Conservation (phyloP, 2,329 filamentous ascomycete genomes). For the Ramularia endophylla region DNA sequence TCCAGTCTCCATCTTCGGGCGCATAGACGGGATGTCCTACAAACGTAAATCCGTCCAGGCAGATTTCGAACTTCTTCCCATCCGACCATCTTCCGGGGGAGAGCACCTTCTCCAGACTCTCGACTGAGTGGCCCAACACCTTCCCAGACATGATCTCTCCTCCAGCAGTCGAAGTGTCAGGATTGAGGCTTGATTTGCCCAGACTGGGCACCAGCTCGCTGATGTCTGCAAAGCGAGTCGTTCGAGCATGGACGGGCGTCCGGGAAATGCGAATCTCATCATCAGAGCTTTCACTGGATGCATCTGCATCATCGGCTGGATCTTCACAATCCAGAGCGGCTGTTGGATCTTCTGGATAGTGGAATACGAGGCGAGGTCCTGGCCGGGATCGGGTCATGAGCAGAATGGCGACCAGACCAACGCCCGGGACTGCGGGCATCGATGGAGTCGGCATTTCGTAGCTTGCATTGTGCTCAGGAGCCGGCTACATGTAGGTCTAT, state of each 20-base stretch:
- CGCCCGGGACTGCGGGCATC: slow-evolving; percentile 4
- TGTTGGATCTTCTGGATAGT: slow-evolving; percentile 54
- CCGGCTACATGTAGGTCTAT: no score
- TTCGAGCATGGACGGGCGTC: neutral
- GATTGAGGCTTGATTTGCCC: neutral
- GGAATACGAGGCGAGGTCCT: slow-evolving; percentile 77
- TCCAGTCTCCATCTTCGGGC: slow-evolving; percentile 55
- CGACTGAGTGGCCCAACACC: slow-evolving; percentile 31
- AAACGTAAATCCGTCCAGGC: slow-evolving; percentile 71
- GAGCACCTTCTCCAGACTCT: slow-evolving; percentile 72
- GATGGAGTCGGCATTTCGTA: neutral
- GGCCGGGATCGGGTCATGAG: slow-evolving; percentile 72
- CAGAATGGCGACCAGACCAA: slow-evolving; percentile 58
- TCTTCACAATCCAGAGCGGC: neutral
- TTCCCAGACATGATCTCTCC: slow-evolving; percentile 1
- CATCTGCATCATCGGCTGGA: slow-evolving; percentile 10
- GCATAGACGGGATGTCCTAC: slow-evolving; percentile 80
- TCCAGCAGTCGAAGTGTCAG: neutral
- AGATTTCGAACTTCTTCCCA: slow-evolving; percentile 82
- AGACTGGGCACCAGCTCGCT: neutral
- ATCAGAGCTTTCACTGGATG: slow-evolving; percentile 11
- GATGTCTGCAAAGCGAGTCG: neutral
- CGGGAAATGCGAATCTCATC: slow-evolving; percentile 1
- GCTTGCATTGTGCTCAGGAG: no score
- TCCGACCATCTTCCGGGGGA: slow-evolving; percentile 59